phyloP scores from a whole-genome alignment of 73 alveolate species.

The Uronychia setigera region DNA sequence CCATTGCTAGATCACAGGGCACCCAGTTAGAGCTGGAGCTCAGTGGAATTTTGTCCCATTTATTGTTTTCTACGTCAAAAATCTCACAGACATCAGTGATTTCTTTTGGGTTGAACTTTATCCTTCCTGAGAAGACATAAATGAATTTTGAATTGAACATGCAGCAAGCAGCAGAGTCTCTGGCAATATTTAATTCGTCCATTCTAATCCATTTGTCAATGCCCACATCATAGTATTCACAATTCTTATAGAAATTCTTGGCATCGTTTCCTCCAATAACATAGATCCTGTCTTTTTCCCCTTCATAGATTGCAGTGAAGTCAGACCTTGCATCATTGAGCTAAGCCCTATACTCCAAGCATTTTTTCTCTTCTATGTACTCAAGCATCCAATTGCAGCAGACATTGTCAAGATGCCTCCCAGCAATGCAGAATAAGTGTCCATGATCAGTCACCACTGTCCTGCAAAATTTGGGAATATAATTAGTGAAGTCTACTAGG shows the following conservation, averaged over 20 bases:
- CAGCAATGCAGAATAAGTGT: conserved; percentile 37
- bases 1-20: conserved; percentile 65
- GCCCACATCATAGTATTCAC: conserved; percentile 65
- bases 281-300: conserved; percentile 61
- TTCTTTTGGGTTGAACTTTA: conserved; percentile 59
- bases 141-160: conserved; percentile 42
- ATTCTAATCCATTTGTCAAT: conserved; percentile 54
- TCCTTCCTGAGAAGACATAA: conserved; percentile 66
- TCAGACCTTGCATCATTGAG: conserved; percentile 62
- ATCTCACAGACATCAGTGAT: conserved; percentile 65
- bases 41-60: conserved; percentile 36
- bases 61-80: conserved; percentile 52
- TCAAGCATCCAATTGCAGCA: conserved; percentile 74
- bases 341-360: conserved; percentile 51
- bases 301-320: conserved; percentile 62
- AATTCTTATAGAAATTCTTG: conserved; percentile 51
- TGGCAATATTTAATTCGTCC: conserved; percentile 60
- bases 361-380: conserved; percentile 59
- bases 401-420: conserved; percentile 57
- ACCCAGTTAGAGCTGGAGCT: conserved; percentile 45
- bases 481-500: conserved; percentile 33
- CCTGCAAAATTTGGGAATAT: conserved; percentile 40
- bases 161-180: conserved; percentile 72
- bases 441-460: conserved; percentile 53
- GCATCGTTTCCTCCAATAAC: conserved; percentile 70